A percentile compares a stretch with the other conserved stretches of the same genome.
Evolutionary conservation across 768 basidiomycete genomes (phyloP).

Genomic region (Gautieria morchelliformis): DNA sequence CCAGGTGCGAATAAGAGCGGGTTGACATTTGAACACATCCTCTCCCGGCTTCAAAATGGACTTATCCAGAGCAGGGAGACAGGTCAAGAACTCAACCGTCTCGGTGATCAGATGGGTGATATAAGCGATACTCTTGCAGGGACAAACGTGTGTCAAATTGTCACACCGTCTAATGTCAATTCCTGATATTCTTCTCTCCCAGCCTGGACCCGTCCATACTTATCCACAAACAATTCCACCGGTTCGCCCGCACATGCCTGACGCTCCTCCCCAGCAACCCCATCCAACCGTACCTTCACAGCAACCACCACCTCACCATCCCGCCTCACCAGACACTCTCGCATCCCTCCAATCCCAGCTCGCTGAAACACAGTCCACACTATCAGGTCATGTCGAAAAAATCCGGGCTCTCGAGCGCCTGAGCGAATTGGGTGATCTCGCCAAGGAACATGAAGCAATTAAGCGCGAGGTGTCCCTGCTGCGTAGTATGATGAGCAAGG

Average conservation of each 20-base stretch:
- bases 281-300: constrained; percentile 8
- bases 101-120: constrained; percentile 77
- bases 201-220: constrained; percentile 54
- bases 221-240: constrained; percentile 62
- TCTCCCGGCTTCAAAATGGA: constrained; percentile 82
- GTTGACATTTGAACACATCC: constrained; percentile 85
- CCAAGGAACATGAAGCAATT: constrained; percentile 71
- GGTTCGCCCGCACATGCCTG: constrained; percentile 36
- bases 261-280: neutral
- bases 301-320: constrained; percentile 17
- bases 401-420: constrained; percentile 75
- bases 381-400: constrained; percentile 72
- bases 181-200: constrained; percentile 4
- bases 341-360: constrained; percentile 70
- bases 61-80: constrained; percentile 95
- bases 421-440: constrained; percentile 25
- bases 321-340: constrained; percentile 18
- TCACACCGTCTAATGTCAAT: neutral
- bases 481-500: constrained; percentile 58
- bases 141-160: constrained; percentile 44
- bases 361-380: constrained; percentile 69
- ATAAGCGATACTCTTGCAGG: constrained; percentile 89
- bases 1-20: constrained; percentile 70
- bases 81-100: constrained; percentile 68
- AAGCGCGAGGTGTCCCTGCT: constrained; percentile 68